Evolutionary conservation across 305 asterid genomes (phyloP).

Genomic region (Plantago lanceolata): DNA sequence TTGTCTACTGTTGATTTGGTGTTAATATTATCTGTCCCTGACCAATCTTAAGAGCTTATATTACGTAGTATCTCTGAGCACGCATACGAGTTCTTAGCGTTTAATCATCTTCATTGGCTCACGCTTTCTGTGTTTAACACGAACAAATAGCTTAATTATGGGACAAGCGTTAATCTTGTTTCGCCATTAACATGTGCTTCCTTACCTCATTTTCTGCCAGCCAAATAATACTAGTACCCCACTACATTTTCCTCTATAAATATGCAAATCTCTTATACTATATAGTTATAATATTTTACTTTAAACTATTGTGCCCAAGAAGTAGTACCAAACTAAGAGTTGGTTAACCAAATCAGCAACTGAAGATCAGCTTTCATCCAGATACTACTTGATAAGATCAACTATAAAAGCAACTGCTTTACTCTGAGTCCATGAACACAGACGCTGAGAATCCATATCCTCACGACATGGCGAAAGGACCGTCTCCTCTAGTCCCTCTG

Average conservation of each 20-base stretch:
- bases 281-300: conserved; percentile 1
- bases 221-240: not conserved
- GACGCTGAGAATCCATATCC: conserved; percentile 9
- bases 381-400: not conserved
- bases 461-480: conserved; percentile 42
- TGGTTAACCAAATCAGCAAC: conserved; percentile 47
- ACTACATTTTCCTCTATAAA: conserved; percentile 8
- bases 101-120: not conserved
- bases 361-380: conserved; percentile 15
- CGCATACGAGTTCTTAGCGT: not conserved
- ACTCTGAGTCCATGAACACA: conserved; percentile 23
- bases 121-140: conserved; percentile 6
- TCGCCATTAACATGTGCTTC: conserved; percentile 5
- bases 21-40: not conserved
- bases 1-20: not conserved
- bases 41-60: not conserved
- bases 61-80: not conserved
- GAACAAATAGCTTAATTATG: not conserved
- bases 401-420: not conserved
- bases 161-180: conserved; percentile 6
- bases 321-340: conserved; percentile 33
- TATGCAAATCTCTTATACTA: conserved; percentile 4
- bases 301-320: conserved; percentile 25
- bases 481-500: conserved; percentile 63
- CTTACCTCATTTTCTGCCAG: conserved; percentile 3